Conservation (phyloP, 2,329 filamentous ascomycete genomes). For the Teratosphaeria nubilosa region DNA sequence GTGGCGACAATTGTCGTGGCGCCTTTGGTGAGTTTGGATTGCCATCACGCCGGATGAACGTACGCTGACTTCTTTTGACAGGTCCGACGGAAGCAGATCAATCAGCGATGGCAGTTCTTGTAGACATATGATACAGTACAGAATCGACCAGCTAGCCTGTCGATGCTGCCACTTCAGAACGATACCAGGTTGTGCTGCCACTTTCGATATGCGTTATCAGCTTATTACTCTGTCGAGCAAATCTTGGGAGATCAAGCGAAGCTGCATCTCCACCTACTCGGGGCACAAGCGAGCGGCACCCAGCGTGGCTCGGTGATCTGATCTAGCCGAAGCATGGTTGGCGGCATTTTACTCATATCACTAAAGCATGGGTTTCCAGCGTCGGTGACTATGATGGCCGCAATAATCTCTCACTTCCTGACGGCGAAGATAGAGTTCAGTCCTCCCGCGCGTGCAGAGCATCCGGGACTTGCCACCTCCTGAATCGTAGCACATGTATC, state of each 20-base stretch:
- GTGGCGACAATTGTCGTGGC: constrained; percentile 67
- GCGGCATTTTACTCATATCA: too few species aligned
- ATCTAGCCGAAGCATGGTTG: too few species aligned
- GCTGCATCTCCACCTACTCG: too few species aligned
- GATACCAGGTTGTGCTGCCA: neutral
- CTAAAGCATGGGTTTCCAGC: too few species aligned
- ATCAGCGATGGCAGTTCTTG: constrained; percentile 48
- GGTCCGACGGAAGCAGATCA: constrained; percentile 55
- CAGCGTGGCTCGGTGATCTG: too few species aligned
- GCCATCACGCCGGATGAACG: neutral
- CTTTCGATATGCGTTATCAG: neutral
- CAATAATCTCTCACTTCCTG: too few species aligned
- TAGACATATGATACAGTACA: neutral
- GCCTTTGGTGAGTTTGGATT: constrained; percentile 59
- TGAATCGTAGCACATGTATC: neutral
- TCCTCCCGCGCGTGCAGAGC: neutral
- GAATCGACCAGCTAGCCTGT: neutral
- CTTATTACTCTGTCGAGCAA: neutral
- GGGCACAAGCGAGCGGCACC: too few species aligned
- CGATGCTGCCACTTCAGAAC: neutral
- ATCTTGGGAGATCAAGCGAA: too few species aligned
- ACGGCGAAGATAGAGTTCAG: neutral
- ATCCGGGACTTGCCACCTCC: neutral
- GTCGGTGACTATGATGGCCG: too few species aligned
- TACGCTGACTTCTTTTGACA: constrained; percentile 20